These are phyloP conservation scores for Erucastrum elatum DNA, from an alignment of 345 rosid genomes.

Conservation along the genomic window DNA sequence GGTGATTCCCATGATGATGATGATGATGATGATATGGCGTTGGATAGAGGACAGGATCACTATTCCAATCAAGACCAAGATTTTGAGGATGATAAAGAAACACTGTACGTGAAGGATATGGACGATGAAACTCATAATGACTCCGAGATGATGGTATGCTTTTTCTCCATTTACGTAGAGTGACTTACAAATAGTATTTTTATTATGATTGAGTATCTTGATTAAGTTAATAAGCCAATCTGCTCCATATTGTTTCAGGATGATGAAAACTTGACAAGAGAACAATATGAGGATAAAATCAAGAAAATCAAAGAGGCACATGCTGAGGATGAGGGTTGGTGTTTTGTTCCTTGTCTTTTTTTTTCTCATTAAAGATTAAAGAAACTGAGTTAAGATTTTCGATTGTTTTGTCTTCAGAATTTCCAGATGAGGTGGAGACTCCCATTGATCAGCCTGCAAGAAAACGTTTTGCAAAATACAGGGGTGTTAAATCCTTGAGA, in stretches of 20 bases:
- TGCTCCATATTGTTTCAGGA: constrained; percentile 55
- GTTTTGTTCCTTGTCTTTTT: not conserved
- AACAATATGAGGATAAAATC: constrained; percentile 79
- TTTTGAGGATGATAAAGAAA: constrained; percentile 64
- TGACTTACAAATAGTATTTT: not conserved
- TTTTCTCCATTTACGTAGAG: constrained; percentile 5
- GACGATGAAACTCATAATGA: constrained; percentile 83
- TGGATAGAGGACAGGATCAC: constrained; percentile 61
- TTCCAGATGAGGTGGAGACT: constrained; percentile 93
- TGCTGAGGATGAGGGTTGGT: constrained; percentile 88
- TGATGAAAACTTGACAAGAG: constrained; percentile 72
- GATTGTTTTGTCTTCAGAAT: constrained; percentile 54
- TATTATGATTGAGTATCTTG: constrained; percentile 2
- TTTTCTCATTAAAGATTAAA: not conserved
- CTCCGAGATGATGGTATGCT: constrained; percentile 75
- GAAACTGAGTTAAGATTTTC: not conserved
- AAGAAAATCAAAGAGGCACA: constrained; percentile 80
- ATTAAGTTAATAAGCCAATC: constrained; percentile 6
- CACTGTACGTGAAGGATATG: constrained; percentile 56
- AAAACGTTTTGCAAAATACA: constrained; percentile 85
- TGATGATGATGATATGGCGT: constrained; percentile 70
- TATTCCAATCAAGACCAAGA: constrained; percentile 47
- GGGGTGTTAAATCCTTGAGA: constrained; percentile 95
- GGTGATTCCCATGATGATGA: constrained; percentile 21
- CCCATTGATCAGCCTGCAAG: constrained; percentile 87